Evolutionary conservation across 2,329 filamentous ascomycete genomes (phyloP).

Genomic region (Epichloe aotearoae): DNA sequence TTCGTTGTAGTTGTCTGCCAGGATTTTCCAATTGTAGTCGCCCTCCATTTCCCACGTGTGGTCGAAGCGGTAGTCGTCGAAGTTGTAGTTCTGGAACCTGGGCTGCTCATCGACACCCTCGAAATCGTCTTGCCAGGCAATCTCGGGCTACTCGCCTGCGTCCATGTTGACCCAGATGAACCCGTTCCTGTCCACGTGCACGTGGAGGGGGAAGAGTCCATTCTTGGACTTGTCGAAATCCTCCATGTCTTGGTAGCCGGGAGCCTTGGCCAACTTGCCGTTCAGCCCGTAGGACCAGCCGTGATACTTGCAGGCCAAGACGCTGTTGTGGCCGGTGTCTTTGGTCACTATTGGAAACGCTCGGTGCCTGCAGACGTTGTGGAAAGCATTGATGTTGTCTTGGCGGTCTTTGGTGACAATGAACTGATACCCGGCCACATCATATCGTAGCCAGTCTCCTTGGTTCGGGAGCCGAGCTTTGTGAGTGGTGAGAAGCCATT

Average conservation of each 20-base stretch:
- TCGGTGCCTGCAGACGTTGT: conserved; percentile 49
- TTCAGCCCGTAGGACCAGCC: conserved; percentile 48
- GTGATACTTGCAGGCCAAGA: conserved; percentile 48
- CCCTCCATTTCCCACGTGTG: conserved; percentile 44
- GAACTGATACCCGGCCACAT: conserved; percentile 42
- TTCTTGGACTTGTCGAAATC: conserved; percentile 45
- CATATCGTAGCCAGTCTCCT: conserved; percentile 44
- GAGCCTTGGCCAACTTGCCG: conserved; percentile 46
- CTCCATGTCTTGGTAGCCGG: conserved; percentile 40
- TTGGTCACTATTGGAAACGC: conserved; percentile 44
- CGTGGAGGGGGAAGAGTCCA: conserved; percentile 40
- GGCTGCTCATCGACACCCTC: conserved; percentile 30
- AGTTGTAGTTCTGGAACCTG: conserved; percentile 32
- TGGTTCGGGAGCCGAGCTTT: conserved; percentile 32
- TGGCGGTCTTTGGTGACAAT: conserved; percentile 36
- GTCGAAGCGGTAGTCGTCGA: conserved; percentile 42
- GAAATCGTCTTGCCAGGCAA: conserved; percentile 40
- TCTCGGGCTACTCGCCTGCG: conserved; percentile 27
- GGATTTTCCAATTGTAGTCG: conserved; percentile 46
- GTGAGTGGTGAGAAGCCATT: conserved; percentile 44
- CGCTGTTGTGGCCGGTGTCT: conserved; percentile 34
- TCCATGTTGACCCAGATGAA: conserved; percentile 50
- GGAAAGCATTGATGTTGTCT: conserved; percentile 43
- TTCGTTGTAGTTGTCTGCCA: conserved; percentile 53
- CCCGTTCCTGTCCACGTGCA: conserved; percentile 37